These are phyloP conservation scores for Pyracantha coccinea DNA, from an alignment of 331 rosid genomes.

Conservation along the genomic window DNA sequence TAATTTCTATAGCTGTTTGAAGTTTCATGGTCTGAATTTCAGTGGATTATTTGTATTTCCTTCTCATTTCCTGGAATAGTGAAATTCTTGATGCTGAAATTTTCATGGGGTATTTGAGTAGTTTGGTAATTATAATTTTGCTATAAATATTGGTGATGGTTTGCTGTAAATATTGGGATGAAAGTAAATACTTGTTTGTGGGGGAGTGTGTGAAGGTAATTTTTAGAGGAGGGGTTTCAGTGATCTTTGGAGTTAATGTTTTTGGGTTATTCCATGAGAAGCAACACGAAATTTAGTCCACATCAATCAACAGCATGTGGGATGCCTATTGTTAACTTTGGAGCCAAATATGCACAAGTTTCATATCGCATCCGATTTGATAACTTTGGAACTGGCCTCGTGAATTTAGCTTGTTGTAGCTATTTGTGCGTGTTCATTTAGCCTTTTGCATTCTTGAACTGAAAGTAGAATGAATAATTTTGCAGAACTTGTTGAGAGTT, in stretches of 20 bases:
- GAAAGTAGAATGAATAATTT: not conserved
- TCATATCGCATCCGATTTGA: not conserved
- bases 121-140: not conserved
- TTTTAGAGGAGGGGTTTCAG: not conserved
- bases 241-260: not conserved
- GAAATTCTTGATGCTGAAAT: not conserved
- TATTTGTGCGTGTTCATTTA: not conserved
- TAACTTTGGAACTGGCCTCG: not conserved
- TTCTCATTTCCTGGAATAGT: not conserved
- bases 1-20: not conserved
- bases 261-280: not conserved
- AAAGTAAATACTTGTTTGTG: not conserved
- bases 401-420: not conserved
- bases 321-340: not conserved
- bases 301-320: not conserved
- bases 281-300: not conserved
- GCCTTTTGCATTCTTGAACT: constrained; percentile 6
- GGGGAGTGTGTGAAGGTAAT: not conserved
- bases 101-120: not conserved
- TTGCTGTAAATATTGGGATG: not conserved
- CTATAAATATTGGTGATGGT: not conserved
- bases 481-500: not conserved
- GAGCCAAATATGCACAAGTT: not conserved
- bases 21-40: not conserved
- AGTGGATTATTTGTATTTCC: not conserved